A percentile compares a stretch with the other conserved stretches of the same genome.
Conservation (phyloP, 129 eudicot species). For the Arctium lappa region DNA sequence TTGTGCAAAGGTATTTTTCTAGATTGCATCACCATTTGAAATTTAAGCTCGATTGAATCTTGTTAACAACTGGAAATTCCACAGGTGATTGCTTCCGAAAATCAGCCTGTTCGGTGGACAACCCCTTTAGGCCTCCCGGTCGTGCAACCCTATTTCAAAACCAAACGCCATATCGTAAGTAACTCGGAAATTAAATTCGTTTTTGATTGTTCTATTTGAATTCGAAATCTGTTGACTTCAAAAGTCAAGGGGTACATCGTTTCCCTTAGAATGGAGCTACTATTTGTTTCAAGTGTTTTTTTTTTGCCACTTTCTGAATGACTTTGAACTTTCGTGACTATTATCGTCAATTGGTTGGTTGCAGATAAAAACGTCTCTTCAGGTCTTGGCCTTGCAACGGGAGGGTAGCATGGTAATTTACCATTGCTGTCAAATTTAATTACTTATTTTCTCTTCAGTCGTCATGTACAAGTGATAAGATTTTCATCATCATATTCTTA, state of each 20-base stretch:
- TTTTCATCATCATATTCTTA: neutral
- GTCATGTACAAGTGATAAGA: neutral
- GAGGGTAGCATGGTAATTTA: constrained; percentile 67
- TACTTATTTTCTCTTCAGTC: neutral
- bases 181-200: neutral
- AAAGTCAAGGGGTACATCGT: constrained; percentile 9
- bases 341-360: constrained; percentile 19
- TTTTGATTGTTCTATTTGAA: neutral
- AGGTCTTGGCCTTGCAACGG: constrained; percentile 72
- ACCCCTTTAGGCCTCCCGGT: constrained; percentile 97
- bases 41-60: neutral
- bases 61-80: constrained; percentile 8
- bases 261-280: neutral
- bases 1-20: constrained; percentile 78
- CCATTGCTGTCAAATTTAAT: neutral
- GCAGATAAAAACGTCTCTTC: constrained; percentile 91
- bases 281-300: neutral
- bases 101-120: constrained; percentile 94
- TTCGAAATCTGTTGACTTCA: constrained; percentile 10
- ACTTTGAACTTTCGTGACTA: neutral
- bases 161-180: constrained; percentile 78
- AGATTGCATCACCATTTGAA: neutral
- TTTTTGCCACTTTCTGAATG: neutral
- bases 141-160: constrained; percentile 88
- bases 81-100: constrained; percentile 85